Percentiles rank a stretch among this genome's conserved stretches.
These are phyloP conservation scores for Aureobasidium sp. DNA, from an alignment of 2,329 filamentous ascomycete genomes.

Conservation along the genomic window DNA sequence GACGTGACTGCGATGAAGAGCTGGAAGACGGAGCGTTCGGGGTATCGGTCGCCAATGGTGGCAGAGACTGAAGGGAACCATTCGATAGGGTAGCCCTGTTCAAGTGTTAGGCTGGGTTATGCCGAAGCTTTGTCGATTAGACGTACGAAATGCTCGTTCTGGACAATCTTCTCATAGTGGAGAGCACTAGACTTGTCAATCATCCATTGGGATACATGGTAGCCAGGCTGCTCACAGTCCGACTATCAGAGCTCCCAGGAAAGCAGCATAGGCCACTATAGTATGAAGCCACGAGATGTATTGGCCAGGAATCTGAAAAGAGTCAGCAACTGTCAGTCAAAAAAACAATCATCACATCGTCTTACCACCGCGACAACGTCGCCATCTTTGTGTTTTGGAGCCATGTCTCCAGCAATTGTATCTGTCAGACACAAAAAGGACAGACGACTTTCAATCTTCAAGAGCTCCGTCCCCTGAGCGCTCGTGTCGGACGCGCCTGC, in stretches of 20 bases:
- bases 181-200: slow-evolving; percentile 46
- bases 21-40: slow-evolving; percentile 94
- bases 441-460: neutral
- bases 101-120: slow-evolving; percentile 18
- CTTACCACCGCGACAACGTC: slow-evolving; percentile 55
- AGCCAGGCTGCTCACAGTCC: slow-evolving; percentile 42
- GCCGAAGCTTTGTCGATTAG: neutral
- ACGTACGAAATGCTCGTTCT: slow-evolving; percentile 80
- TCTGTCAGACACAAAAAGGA: neutral
- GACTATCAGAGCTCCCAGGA: slow-evolving; percentile 76
- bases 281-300: slow-evolving; percentile 92
- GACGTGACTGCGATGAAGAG: slow-evolving; percentile 95
- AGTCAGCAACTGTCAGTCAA: neutral
- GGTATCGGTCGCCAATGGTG: slow-evolving; percentile 95
- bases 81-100: slow-evolving; percentile 53
- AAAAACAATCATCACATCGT: neutral
- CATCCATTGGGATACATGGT: neutral
- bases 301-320: slow-evolving; percentile 63
- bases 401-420: slow-evolving; percentile 38
- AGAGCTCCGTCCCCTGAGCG: slow-evolving; percentile 1
- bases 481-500: neutral
- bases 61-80: slow-evolving; percentile 54
- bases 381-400: slow-evolving; percentile 55
- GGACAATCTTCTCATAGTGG: slow-evolving; percentile 94
- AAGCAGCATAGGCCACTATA: slow-evolving; percentile 72